Percentiles rank a stretch among this genome's conserved stretches.
These are phyloP conservation scores for Penicillium sp. DNA, from an alignment of 2,329 filamentous ascomycete genomes.

Conservation along the genomic window DNA sequence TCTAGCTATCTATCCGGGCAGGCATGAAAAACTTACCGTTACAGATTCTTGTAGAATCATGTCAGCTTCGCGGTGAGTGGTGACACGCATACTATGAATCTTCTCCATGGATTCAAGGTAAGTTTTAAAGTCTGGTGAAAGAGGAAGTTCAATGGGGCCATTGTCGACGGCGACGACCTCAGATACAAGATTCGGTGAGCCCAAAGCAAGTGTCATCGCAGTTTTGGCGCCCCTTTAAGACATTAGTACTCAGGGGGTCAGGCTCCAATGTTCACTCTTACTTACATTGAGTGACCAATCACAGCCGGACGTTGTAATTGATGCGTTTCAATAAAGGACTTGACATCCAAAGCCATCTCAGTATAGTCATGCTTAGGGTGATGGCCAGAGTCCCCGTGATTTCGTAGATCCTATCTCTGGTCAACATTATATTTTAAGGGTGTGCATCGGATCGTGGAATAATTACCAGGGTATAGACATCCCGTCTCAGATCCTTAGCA, in stretches of 20 bases:
- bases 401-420: conserved; percentile 70
- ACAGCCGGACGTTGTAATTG: conserved; percentile 8
- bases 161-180: conserved; percentile 26
- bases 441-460: no score
- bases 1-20: neutral
- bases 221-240: conserved; percentile 18
- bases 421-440: conserved; percentile 11
- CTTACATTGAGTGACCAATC: conserved; percentile 14
- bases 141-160: conserved; percentile 17
- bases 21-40: neutral
- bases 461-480: conserved; percentile 13
- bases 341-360: conserved; percentile 26
- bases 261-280: neutral
- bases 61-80: conserved; percentile 9
- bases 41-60: conserved; percentile 2
- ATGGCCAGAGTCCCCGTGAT: conserved; percentile 88
- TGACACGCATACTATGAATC: neutral
- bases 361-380: conserved; percentile 22
- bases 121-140: conserved; percentile 17
- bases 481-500: conserved; percentile 4
- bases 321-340: conserved; percentile 20
- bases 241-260: neutral
- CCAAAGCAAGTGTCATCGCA: conserved; percentile 21
- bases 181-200: conserved; percentile 18
- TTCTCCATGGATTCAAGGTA: conserved; percentile 49